These are phyloP conservation scores for Backusella parvicylindrica DNA, from an alignment of 192 early-diverging fungal genomes.

Conservation along the genomic window DNA sequence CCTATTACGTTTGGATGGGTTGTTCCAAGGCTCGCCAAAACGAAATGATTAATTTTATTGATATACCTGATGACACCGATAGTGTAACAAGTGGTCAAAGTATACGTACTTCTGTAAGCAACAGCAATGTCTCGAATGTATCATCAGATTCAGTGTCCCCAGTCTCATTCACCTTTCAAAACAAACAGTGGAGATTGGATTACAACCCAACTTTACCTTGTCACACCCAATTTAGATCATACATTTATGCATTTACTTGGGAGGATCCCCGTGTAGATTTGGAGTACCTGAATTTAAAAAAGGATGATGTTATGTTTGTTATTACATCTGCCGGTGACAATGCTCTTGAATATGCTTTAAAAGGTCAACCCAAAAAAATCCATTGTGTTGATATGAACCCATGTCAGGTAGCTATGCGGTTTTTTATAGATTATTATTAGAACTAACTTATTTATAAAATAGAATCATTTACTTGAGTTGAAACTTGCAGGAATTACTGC, in stretches of 20 bases:
- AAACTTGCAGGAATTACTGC: slow-evolving; percentile 68
- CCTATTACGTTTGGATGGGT: slow-evolving; percentile 87
- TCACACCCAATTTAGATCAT: slow-evolving; percentile 73
- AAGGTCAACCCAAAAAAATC: slow-evolving; percentile 62
- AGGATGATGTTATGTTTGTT: slow-evolving; percentile 68
- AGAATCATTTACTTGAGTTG: slow-evolving; percentile 83
- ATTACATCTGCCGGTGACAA: slow-evolving; percentile 86
- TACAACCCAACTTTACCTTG: slow-evolving; percentile 51
- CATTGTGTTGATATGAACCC: slow-evolving; percentile 88
- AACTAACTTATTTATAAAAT: background rate
- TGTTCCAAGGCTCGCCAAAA: slow-evolving; percentile 40
- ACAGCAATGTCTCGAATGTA: background rate
- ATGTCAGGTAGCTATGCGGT: slow-evolving; percentile 59
- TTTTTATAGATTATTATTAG: background rate
- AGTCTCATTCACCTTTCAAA: slow-evolving; percentile 28
- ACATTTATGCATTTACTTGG: slow-evolving; percentile 88
- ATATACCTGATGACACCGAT: slow-evolving; percentile 16
- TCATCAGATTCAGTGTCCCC: background rate
- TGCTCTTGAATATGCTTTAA: slow-evolving; percentile 71
- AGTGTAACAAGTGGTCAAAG: slow-evolving; percentile 8
- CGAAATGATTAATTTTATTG: background rate
- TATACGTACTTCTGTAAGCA: background rate
- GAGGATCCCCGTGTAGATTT: slow-evolving; percentile 79
- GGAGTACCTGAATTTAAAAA: slow-evolving; percentile 59
- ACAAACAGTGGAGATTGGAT: slow-evolving; percentile 45